Base-by-base conservation (phyloP, 257 asterid genomes). In the Thymus mandschuricus region DNA sequence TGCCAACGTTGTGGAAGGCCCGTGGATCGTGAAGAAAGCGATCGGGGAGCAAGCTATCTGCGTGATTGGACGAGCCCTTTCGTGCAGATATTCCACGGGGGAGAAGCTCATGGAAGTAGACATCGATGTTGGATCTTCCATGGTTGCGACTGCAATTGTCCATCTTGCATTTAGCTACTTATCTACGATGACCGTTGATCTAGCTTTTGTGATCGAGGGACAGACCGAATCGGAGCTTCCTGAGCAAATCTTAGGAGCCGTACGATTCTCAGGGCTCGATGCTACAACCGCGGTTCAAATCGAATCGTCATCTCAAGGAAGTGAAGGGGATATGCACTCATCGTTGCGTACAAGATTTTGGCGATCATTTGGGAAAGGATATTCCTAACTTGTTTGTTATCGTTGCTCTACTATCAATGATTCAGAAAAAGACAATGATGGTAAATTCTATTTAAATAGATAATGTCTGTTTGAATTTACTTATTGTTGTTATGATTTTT, bases 181-280 rank as follows among this genome's bases (percentile, higher is more conserved):
- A 33, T 29, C 89, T 3, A 76, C 79, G 13, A 84, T 89, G 12
- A 78, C 90, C 27, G 86, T 88, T 50, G 98, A 92, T 81, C 72
- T 92, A 57, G 96, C 98, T 70, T 92, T 92, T 56, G 83, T 92
- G 21, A 86, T 92, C 4, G 98, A 92, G 88, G 80, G 92, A 43
- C 96, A 78, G 67, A 75, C 75, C 35, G 89, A 86, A 27, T 46
- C 81, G 3, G 97, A 92, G 85, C 93, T 92, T 63, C 98, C 98
- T 2, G 98, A 92, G 78, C 81, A 33, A 51, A 77, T 92, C 43
- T 79, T 92, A 45, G 97, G 98, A 80, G 97, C 97, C 11, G 49
- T 92, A 10, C 78, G 98, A 79, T 86, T 92, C 80, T 92, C 95
- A 1, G 87, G 79, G 77, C 86, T 92, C 66, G 78, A 84, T 54